Evolutionary conservation across 2,329 filamentous ascomycete species (phyloP).

Genomic region (Magnaporthales sp.): DNA sequence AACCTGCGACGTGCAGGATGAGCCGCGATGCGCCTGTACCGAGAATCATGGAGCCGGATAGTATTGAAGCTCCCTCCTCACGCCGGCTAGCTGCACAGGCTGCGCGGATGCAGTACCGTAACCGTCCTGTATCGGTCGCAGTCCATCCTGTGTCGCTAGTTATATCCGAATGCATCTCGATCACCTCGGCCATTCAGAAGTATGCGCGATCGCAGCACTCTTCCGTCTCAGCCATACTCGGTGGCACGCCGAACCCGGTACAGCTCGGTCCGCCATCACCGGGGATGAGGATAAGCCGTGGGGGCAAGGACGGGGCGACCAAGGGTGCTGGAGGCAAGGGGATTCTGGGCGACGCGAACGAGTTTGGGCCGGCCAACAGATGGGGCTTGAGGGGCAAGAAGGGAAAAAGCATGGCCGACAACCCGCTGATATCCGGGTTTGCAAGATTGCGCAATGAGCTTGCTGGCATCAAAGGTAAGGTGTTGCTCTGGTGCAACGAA

Average conservation of each 20-base stretch:
- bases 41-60: constrained; percentile 15
- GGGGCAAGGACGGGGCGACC: neutral
- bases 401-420: constrained; percentile 95
- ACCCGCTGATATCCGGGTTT: constrained; percentile 92
- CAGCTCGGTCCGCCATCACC: constrained; percentile 33
- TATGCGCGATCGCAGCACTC: constrained; percentile 93
- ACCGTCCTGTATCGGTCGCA: constrained; percentile 63
- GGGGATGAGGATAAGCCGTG: constrained; percentile 6
- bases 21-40: constrained; percentile 24
- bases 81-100: constrained; percentile 18
- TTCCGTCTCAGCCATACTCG: constrained; percentile 90
- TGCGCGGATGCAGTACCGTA: constrained; percentile 49
- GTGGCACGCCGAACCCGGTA: constrained; percentile 57
- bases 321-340: constrained; percentile 3
- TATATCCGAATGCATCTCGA: constrained; percentile 96
- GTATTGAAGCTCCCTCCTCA: constrained; percentile 8
- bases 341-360: constrained; percentile 35
- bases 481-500: neutral
- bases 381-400: constrained; percentile 94
- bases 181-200: constrained; percentile 97
- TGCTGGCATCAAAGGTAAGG: constrained; percentile 68
- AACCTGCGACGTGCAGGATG: constrained; percentile 17
- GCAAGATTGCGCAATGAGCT: constrained; percentile 82
- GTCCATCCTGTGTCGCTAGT: constrained; percentile 88
- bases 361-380: constrained; percentile 62